Conservation (phyloP, 805 yeast genomes). For the Ogataea ramenticola region DNA sequence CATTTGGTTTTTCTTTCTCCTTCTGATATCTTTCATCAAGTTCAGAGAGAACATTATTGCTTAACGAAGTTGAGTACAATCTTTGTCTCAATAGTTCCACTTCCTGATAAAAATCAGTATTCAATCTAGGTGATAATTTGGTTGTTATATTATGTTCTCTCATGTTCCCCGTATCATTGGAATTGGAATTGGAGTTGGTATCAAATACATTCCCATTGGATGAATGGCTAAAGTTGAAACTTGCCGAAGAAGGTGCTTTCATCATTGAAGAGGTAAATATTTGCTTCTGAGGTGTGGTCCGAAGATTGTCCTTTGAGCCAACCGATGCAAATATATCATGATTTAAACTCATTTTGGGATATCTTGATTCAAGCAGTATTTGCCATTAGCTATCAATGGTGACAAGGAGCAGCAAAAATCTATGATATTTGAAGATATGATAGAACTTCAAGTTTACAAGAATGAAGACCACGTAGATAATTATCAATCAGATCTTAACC, state of each 20-base stretch:
- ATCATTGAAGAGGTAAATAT: background rate
- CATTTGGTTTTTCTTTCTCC: slow-evolving; percentile 22
- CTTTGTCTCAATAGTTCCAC: slow-evolving; percentile 32
- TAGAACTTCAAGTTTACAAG: too few species aligned
- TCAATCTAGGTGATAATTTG: background rate
- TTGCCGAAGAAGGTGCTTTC: background rate
- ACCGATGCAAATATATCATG: background rate
- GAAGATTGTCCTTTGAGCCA: background rate
- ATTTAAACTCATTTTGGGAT: background rate
- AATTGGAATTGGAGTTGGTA: too few species aligned
- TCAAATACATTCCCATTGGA: background rate
- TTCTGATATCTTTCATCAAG: slow-evolving; percentile 34
- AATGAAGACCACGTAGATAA: too few species aligned
- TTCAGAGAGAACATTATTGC: slow-evolving; percentile 38
- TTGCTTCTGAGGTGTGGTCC: background rate
- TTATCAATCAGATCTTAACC: background rate
- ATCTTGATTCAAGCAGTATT: background rate
- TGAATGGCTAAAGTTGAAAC: background rate
- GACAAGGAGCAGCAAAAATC: too few species aligned
- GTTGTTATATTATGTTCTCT: background rate
- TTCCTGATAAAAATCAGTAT: slow-evolving; percentile 14
- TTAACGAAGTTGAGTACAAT: slow-evolving; percentile 41
- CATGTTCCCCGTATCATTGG: too few species aligned
- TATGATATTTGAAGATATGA: too few species aligned
- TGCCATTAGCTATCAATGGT: too few species aligned